A percentile compares a stretch with the other conserved stretches of the same genome.
Conservation (phyloP, 1,139 yeast species). For the Protomyces inundatus region DNA sequence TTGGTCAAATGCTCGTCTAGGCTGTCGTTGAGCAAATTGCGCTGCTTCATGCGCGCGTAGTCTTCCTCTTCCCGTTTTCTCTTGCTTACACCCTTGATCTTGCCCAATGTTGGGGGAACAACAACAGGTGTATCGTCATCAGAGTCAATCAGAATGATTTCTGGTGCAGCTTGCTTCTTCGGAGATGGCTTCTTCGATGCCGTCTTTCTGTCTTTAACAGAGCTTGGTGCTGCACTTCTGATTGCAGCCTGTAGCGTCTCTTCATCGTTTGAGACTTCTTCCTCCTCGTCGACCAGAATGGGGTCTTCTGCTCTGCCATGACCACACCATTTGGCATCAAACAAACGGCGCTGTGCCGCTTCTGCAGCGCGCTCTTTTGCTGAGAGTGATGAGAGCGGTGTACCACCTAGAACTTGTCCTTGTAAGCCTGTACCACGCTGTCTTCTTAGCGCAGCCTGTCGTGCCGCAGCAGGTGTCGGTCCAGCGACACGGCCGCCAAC, state of each 20-base stretch:
- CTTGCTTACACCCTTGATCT: background rate
- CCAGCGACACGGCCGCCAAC: slow-evolving; percentile 44
- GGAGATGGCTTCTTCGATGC: background rate
- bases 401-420: slow-evolving; percentile 35
- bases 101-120: too few relatives aligned
- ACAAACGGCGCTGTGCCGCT: slow-evolving; percentile 63
- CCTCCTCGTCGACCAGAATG: slow-evolving; percentile 15
- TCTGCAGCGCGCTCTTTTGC: slow-evolving; percentile 46
- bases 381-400: slow-evolving; percentile 30
- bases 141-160: slow-evolving; percentile 4
- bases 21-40: slow-evolving; percentile 6
- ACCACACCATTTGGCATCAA: slow-evolving; percentile 57
- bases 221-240: background rate
- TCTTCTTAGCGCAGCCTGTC: slow-evolving; percentile 18
- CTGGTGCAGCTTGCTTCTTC: background rate
- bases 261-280: slow-evolving; percentile 1
- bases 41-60: slow-evolving; percentile 9
- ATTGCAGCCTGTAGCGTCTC: background rate
- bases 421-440: slow-evolving; percentile 28
- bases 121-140: background rate
- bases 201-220: background rate
- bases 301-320: slow-evolving; percentile 20
- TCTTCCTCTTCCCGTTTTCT: background rate
- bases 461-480: slow-evolving; percentile 33
- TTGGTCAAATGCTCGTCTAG: slow-evolving; percentile 15